These are phyloP conservation scores for Leersia perrieri DNA, from an alignment of 176 grass and related monocot genomes.

Conservation along the genomic window DNA sequence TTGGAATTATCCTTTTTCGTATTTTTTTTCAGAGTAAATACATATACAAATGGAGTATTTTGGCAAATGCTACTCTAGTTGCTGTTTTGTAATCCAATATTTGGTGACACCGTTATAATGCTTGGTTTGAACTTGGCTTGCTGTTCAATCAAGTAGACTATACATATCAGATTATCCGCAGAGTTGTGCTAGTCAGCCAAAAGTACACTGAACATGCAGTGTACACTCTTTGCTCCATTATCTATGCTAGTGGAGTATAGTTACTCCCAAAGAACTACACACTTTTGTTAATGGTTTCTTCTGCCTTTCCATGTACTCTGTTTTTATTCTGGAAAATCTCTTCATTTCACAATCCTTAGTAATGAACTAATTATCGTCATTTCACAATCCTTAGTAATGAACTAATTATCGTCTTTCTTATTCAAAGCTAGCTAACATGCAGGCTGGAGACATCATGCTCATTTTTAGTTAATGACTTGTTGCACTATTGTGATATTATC, in stretches of 20 bases:
- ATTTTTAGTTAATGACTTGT: background rate
- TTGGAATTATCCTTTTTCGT: background rate
- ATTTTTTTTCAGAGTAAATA: background rate
- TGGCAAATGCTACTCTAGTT: background rate
- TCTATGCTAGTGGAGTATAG: background rate
- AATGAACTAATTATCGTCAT: too few relatives aligned
- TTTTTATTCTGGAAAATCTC: background rate
- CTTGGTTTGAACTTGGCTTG: background rate
- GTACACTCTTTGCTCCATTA: background rate
- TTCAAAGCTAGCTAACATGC: background rate
- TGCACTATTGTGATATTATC: background rate
- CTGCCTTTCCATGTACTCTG: background rate
- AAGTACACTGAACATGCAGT: background rate
- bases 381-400: too few relatives aligned
- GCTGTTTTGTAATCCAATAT: background rate
- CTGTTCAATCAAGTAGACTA: conserved; percentile 1
- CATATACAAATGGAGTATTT: background rate
- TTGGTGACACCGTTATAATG: background rate
- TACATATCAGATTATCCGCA: too few relatives aligned
- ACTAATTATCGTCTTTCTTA: too few relatives aligned
- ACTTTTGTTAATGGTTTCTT: background rate
- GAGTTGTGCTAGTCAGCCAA: background rate
- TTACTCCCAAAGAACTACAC: background rate
- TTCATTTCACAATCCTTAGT: background rate
- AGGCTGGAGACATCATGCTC: background rate